Evolutionary conservation across 495 filamentous ascomycete species (phyloP).

Genomic region (Chaetomium tenue): DNA sequence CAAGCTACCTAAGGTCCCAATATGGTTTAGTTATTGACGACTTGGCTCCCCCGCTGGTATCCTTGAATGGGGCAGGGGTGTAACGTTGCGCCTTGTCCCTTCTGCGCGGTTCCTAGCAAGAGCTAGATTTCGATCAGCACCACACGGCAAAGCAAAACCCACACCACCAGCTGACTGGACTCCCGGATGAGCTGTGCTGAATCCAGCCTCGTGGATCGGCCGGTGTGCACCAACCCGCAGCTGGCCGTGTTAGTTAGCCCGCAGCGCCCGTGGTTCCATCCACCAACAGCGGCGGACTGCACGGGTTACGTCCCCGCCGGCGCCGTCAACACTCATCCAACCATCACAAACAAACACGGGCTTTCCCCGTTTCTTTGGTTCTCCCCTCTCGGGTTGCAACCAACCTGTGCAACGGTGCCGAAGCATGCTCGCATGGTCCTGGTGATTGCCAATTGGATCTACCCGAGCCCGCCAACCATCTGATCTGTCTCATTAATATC

Average conservation of each 20-base stretch:
- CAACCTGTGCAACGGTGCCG: slow-evolving; percentile 20
- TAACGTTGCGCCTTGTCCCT: slow-evolving; percentile 34
- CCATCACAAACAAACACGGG: slow-evolving; percentile 9
- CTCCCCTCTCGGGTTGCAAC: slow-evolving; percentile 14
- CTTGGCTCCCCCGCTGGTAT: background rate
- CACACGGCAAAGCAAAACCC: background rate
- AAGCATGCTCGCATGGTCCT: background rate
- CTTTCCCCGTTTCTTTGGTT: slow-evolving; percentile 8
- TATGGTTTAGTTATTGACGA: background rate
- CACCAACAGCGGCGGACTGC: background rate
- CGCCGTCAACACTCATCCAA: background rate
- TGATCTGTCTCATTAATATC: slow-evolving; percentile 18
- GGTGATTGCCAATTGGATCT: slow-evolving; percentile 19
- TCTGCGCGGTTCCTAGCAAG: background rate
- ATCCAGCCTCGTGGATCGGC: slow-evolving; percentile 15
- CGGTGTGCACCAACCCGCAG: background rate
- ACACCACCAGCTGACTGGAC: slow-evolving; percentile 16
- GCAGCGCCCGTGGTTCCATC: background rate
- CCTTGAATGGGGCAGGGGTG: slow-evolving; percentile 16
- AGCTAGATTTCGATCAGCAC: slow-evolving; percentile 21
- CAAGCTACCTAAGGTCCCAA: background rate
- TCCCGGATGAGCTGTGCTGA: background rate
- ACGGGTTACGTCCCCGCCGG: background rate
- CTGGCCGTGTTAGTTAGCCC: too few species aligned
- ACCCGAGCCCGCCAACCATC: slow-evolving; percentile 10